phyloP scores from a whole-genome alignment of 1,139 yeast species.

The Yamadazyma blattariae region DNA sequence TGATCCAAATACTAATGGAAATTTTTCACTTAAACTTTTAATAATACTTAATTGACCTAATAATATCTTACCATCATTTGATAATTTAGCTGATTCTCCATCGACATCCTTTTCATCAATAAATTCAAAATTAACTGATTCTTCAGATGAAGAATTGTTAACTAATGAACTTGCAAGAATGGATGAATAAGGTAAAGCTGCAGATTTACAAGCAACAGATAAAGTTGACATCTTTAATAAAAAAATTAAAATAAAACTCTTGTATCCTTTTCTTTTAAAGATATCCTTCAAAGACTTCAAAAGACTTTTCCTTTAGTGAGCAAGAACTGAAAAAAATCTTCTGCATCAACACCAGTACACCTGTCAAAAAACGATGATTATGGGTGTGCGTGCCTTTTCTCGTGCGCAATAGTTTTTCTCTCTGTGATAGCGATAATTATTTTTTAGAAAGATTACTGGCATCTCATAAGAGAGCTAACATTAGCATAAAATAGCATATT shows the following conservation, averaged over 20 bases:
- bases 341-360: background rate
- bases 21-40: constrained; percentile 43
- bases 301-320: too few species aligned
- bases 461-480: too few species aligned
- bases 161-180: constrained; percentile 75
- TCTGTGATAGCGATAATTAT: too few species aligned
- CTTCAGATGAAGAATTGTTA: constrained; percentile 46
- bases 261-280: too few species aligned
- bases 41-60: constrained; percentile 45
- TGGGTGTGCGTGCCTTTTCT: too few species aligned
- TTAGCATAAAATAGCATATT: background rate
- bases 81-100: constrained; percentile 40
- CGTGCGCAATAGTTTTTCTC: too few species aligned
- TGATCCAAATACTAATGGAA: constrained; percentile 34
- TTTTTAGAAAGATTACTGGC: too few species aligned
- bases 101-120: constrained; percentile 59
- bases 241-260: too few species aligned
- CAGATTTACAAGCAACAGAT: constrained; percentile 83
- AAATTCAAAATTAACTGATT: constrained; percentile 58
- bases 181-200: constrained; percentile 74
- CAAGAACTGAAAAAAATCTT: background rate
- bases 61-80: constrained; percentile 45
- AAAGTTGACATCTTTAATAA: constrained; percentile 32
- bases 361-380: background rate
- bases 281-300: too few species aligned